Conservation (phyloP, 495 filamentous ascomycete species). For the Aspergillus indologenus region DNA sequence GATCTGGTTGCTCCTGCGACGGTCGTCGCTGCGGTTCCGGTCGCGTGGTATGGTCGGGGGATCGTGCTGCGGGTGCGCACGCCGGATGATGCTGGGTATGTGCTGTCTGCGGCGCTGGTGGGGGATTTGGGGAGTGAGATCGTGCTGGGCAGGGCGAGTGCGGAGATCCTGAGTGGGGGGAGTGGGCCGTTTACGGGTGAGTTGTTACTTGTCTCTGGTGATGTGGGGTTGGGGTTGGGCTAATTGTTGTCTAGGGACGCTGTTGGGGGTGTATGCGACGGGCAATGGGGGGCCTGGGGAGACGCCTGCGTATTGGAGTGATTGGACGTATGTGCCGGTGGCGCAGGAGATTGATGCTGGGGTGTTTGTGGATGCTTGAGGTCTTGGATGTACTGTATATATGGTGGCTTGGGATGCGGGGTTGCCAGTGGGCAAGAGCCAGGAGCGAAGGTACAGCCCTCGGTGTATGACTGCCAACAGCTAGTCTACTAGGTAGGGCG, state of each 20-base stretch:
- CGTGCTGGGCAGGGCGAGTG: constrained; percentile 10
- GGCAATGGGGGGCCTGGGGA: constrained; percentile 4
- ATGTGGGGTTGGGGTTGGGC: no score
- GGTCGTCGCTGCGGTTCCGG: constrained; percentile 1
- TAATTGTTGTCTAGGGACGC: constrained; percentile 10
- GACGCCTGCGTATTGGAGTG: constrained; percentile 15
- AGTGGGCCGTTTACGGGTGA: constrained; percentile 20
- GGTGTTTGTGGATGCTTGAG: constrained; percentile 5
- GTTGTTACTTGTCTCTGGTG: no score
- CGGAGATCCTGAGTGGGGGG: constrained; percentile 16
- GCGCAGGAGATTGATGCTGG: constrained; percentile 20
- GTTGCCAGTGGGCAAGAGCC: no score
- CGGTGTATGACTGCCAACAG: no score
- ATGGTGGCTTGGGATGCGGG: no score
- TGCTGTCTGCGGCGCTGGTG: constrained; percentile 11
- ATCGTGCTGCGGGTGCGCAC: constrained; percentile 12
- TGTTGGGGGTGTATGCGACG: constrained; percentile 20
- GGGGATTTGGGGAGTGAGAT: background rate
- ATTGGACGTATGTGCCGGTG: constrained; percentile 17
- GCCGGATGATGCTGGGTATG: constrained; percentile 12
- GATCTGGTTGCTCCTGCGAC: constrained; percentile 3
- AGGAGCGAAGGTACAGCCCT: no score
- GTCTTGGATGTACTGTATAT: no score
- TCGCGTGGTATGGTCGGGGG: constrained; percentile 1
- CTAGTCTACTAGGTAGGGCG: no score